Evolutionary conservation across 495 filamentous ascomycete species (phyloP), one percentile per base, ranked within the genome.

Genomic region (Lophiostoma macrostomum): DNA sequence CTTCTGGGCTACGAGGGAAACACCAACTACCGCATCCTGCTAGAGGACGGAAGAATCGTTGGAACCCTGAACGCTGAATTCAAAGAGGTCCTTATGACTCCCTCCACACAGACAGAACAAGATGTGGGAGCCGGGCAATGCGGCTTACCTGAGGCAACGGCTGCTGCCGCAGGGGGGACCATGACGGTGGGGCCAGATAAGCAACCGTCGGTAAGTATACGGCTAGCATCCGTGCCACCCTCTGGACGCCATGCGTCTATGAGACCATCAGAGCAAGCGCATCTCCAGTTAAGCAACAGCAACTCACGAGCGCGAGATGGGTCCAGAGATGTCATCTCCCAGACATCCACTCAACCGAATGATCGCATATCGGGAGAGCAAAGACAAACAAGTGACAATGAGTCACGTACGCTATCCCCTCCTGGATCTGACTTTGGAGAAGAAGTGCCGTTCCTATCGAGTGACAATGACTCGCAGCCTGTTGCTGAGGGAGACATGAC

Each of bases 11-110:
- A 62, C 14, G 53, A 65, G 30, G 59, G 53, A 28, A 63, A 59
- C 50, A 63, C 50, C 20, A 65, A 58, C 59, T 65, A 65, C 40
- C 38, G 45, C 37, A 62, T 65, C 49, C 62, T 65, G 0, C 48
- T 62, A 29, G 54, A 42, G 58, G 58, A 62, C 36, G 49, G 62
- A 14, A 62, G 59, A 49, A 59, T 65, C 30, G 23, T 51, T 48
- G 34, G 47, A 10, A 42, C 47, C 23, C 36, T 29, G 18, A 51
- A 51, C 18, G 22, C 24, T 29, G 22, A 28, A 23, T 45, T 45
- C 29, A 6, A 45, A 45, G 41, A 45, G 29, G 47, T 35, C 34
- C 47, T 42, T 42, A 42, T 39, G 40, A 40, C 62, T 62, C 59
- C 44, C 32, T 59, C 58, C 40, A 58, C 43, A 56, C 44, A 63